Evolutionary conservation across 495 filamentous ascomycete genomes (phyloP).

Genomic region (Penicillium ucsense): DNA sequence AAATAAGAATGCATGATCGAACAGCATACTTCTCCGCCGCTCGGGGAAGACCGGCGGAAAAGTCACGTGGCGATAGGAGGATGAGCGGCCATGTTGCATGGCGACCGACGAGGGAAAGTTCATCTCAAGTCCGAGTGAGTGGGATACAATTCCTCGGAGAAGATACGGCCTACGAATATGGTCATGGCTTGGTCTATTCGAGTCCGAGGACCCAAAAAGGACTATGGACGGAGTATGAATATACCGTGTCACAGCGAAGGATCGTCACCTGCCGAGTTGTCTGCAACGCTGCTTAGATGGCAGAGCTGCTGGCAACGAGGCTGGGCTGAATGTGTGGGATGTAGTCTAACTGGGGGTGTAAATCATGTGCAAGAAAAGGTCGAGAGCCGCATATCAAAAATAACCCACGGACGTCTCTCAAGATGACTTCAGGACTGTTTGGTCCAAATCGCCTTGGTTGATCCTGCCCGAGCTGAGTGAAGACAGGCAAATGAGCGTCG

Average conservation of each 20-base stretch:
- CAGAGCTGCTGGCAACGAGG: too few relatives aligned
- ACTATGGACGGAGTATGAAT: background rate
- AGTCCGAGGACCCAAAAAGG: background rate
- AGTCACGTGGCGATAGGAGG: conserved; percentile 35
- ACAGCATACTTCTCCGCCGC: conserved; percentile 8
- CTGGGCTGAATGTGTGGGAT: too few relatives aligned
- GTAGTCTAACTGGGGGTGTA: too few relatives aligned
- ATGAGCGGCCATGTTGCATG: background rate
- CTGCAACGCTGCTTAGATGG: too few relatives aligned
- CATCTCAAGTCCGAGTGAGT: background rate
- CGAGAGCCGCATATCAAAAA: background rate
- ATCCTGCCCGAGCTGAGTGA: too few relatives aligned
- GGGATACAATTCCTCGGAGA: background rate
- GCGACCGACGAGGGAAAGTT: conserved; percentile 9
- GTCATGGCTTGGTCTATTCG: background rate
- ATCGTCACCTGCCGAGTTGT: too few relatives aligned
- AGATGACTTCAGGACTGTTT: too few relatives aligned
- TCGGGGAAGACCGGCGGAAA: conserved; percentile 29
- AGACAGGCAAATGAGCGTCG: too few relatives aligned
- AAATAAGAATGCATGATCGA: conserved; percentile 7
- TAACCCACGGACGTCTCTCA: background rate
- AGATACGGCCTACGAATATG: background rate
- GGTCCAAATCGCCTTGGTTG: too few relatives aligned
- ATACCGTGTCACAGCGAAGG: too few relatives aligned
- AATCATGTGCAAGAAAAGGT: conserved; percentile 8